Evolutionary conservation across 257 asterid species (phyloP).

Genomic region (Schizonepeta tenuifolia): DNA sequence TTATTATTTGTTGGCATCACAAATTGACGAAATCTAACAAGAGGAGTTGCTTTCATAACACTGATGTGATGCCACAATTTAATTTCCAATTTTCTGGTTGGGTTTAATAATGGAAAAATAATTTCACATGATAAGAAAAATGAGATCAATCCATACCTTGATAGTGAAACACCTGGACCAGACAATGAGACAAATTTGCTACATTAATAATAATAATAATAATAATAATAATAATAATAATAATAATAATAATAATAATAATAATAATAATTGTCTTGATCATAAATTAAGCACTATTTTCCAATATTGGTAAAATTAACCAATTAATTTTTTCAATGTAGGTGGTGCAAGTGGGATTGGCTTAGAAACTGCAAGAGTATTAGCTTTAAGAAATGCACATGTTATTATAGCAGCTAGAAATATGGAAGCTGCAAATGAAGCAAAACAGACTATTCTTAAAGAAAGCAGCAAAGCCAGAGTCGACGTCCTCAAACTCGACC

Average conservation of each 20-base stretch:
- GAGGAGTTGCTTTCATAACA: background rate
- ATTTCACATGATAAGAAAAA: background rate
- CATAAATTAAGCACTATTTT: background rate
- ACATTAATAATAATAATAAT: background rate
- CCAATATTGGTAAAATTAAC: background rate
- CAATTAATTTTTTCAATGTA: constrained; percentile 24
- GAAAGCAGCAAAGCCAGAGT: constrained; percentile 56
- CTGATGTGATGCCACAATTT: background rate
- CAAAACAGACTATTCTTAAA: constrained; percentile 55
- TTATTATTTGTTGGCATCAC: background rate
- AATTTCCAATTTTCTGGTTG: background rate
- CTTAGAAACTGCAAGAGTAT: constrained; percentile 75
- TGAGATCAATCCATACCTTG: background rate
- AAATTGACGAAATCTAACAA: background rate
- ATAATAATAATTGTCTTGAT: background rate
- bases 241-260: too few species aligned
- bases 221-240: too few species aligned
- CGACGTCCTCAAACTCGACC: constrained; percentile 73
- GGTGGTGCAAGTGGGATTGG: constrained; percentile 97
- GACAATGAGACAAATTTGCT: background rate
- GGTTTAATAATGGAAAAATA: constrained; percentile 1
- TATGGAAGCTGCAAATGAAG: constrained; percentile 71
- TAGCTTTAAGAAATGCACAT: constrained; percentile 69
- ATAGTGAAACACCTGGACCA: background rate
- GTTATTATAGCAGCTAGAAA: constrained; percentile 88